phyloP scores from a whole-genome alignment of 2,329 filamentous ascomycete species.

The Fusarium veterinarium region DNA sequence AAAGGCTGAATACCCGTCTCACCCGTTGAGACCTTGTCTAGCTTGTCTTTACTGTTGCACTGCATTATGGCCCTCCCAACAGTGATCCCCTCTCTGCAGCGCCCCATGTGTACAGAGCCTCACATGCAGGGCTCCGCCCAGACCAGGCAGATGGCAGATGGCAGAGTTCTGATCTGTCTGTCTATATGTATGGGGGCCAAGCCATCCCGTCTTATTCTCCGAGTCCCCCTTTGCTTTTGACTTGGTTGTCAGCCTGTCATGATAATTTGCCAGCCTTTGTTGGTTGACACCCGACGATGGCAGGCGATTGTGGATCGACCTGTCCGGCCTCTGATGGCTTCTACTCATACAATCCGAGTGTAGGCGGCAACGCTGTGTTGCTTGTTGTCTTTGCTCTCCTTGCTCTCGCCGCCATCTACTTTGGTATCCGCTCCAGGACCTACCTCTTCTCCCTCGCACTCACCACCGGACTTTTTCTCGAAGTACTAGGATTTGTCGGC shows the following conservation, averaged over 20 bases:
- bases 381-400: constrained; percentile 55
- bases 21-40: constrained; percentile 32
- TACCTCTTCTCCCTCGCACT: constrained; percentile 55
- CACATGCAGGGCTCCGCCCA: constrained; percentile 39
- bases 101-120: constrained; percentile 42
- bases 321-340: constrained; percentile 53
- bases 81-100: constrained; percentile 24
- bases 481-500: constrained; percentile 60
- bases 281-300: constrained; percentile 47
- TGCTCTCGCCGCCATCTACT: constrained; percentile 51
- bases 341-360: constrained; percentile 51
- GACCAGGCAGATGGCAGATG: constrained; percentile 23
- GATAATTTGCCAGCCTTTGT: constrained; percentile 35
- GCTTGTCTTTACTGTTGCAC: constrained; percentile 28
- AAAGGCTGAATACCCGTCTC: constrained; percentile 20
- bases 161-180: constrained; percentile 13
- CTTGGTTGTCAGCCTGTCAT: constrained; percentile 39
- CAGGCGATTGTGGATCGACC: constrained; percentile 50
- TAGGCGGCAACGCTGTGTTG: constrained; percentile 56
- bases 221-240: constrained; percentile 16
- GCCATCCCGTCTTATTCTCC: constrained; percentile 32
- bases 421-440: constrained; percentile 55
- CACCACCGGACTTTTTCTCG: constrained; percentile 55
- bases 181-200: constrained; percentile 45
- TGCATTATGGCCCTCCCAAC: constrained; percentile 39